These are phyloP conservation scores for Clohesyomyces aquaticus DNA, from an alignment of 495 filamentous ascomycete genomes.

Conservation along the genomic window DNA sequence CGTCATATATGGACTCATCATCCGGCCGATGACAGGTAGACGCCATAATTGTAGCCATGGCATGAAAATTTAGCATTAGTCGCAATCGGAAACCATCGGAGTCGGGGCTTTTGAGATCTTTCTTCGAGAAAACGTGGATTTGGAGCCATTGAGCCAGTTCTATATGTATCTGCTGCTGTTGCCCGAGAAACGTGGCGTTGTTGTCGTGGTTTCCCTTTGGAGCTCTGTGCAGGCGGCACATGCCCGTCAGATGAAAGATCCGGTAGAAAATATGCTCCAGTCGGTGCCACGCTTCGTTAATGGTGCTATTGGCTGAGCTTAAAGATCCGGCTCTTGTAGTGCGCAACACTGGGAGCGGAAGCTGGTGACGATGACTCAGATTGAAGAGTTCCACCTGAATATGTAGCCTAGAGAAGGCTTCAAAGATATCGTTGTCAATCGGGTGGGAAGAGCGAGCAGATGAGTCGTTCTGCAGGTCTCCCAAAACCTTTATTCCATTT, in stretches of 20 bases:
- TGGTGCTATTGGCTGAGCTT: not conserved
- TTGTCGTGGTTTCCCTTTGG: too few species aligned
- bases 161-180: not conserved
- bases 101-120: not conserved
- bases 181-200: not conserved
- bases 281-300: conserved; percentile 1
- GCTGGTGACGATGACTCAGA: conserved; percentile 5
- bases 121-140: not conserved
- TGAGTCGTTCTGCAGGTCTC: conserved; percentile 45
- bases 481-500: conserved; percentile 19
- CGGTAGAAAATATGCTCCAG: not conserved
- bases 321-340: not conserved
- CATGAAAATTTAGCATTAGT: conserved; percentile 53
- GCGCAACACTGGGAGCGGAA: not conserved
- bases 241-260: not conserved
- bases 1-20: conserved; percentile 35
- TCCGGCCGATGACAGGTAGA: conserved; percentile 50
- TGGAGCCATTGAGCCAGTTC: not conserved
- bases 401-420: conserved; percentile 10
- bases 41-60: conserved; percentile 55
- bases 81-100: conserved; percentile 27
- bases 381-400: conserved; percentile 23
- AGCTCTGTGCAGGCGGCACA: not conserved
- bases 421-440: conserved; percentile 21
- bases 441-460: not conserved